Percentiles rank a stretch among this genome's conserved stretches.
Conservation (phyloP, 305 asterid species). For the Plantago lanceolata region DNA sequence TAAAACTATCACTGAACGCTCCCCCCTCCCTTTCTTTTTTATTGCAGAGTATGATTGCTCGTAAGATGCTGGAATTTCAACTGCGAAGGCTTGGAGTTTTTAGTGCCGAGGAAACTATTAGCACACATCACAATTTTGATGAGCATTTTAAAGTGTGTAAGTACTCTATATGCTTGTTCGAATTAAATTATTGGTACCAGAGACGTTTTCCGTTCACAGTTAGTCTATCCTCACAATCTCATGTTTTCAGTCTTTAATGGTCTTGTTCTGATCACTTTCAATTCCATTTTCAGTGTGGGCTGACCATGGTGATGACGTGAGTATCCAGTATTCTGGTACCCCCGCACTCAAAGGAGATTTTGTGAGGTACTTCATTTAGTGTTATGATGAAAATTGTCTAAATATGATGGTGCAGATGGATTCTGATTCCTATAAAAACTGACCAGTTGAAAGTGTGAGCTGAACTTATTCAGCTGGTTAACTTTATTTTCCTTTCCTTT, state of each 20-base stretch:
- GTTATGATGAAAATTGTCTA: conserved; percentile 2
- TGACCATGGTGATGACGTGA: conserved; percentile 95
- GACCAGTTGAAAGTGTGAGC: background rate
- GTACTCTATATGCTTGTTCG: conserved; percentile 27
- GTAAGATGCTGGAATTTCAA: conserved; percentile 93
- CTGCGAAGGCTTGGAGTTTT: conserved; percentile 88
- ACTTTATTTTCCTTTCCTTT: background rate
- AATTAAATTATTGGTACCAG: conserved; percentile 13
- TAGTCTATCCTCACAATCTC: conserved; percentile 20
- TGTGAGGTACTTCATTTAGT: conserved; percentile 59
- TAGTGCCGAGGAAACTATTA: conserved; percentile 79
- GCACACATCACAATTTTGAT: conserved; percentile 79
- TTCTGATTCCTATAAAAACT: background rate
- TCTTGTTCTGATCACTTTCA: conserved; percentile 24
- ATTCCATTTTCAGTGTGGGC: conserved; percentile 83
- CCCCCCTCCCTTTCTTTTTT: conserved; percentile 17
- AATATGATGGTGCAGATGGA: background rate
- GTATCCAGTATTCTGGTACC: conserved; percentile 99
- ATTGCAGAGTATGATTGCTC: conserved; percentile 91
- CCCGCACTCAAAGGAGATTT: conserved; percentile 98
- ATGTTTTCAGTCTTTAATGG: conserved; percentile 15
- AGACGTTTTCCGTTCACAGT: conserved; percentile 9
- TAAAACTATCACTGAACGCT: background rate
- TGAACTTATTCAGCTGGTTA: conserved; percentile 1
- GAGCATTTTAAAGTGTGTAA: conserved; percentile 75